phyloP scores from a whole-genome alignment of 2,329 filamentous ascomycete genomes.

The Neonectria magnoliae region DNA sequence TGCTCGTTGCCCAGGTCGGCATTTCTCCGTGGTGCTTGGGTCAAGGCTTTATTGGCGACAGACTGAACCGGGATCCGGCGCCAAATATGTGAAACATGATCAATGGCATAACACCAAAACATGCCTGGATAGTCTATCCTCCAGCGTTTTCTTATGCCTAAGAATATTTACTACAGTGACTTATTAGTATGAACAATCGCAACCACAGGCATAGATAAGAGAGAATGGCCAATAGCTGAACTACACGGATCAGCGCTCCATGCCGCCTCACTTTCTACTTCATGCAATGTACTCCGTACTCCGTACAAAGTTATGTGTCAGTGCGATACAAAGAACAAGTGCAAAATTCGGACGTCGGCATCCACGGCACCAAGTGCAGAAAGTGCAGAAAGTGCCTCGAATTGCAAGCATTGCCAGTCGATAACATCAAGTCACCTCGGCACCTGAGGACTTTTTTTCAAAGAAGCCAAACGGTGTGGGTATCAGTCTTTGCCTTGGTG shows the following conservation, averaged over 20 bases:
- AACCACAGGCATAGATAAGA: neutral
- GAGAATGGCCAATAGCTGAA: no score
- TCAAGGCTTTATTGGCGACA: conserved; percentile 2
- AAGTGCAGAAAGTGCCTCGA: neutral
- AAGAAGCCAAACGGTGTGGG: neutral
- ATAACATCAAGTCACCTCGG: conserved; percentile 17
- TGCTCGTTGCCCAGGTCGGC: conserved; percentile 9
- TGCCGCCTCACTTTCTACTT: neutral
- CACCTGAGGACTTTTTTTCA: neutral
- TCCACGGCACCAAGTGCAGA: neutral
- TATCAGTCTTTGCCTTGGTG: neutral
- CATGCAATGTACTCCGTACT: no score
- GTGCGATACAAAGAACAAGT: neutral
- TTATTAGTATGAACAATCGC: neutral
- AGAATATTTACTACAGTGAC: neutral
- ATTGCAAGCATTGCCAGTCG: neutral
- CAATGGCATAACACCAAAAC: neutral
- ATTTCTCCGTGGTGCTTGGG: neutral
- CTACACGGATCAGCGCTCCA: neutral
- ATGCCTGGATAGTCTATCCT: neutral
- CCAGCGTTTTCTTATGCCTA: neutral
- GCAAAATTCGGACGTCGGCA: neutral
- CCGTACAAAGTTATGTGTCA: neutral
- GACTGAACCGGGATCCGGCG: neutral
- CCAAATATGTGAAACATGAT: conserved; percentile 6